Evolutionary conservation across 208 protist genomes (phyloP).

Genomic region (Tetramitus jugosus): DNA sequence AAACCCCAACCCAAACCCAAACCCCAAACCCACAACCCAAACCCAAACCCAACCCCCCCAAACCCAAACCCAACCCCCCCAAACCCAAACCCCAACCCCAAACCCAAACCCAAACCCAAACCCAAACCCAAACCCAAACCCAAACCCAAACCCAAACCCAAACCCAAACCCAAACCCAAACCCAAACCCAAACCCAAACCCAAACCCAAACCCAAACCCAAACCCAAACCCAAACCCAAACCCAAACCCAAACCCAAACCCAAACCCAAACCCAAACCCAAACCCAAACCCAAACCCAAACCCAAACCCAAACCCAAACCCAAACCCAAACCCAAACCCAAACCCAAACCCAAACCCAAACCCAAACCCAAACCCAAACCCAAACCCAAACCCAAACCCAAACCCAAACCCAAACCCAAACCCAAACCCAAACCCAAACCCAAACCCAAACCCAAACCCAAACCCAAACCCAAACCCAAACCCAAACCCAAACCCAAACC

Average conservation of each 20-base stretch:
- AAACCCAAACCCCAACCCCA: constrained; percentile 14
- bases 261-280: constrained; percentile 4
- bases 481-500: constrained; percentile 3
- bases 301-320: constrained; percentile 3
- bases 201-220: constrained; percentile 4
- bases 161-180: constrained; percentile 1
- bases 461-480: constrained; percentile 1
- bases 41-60: too few relatives aligned
- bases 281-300: constrained; percentile 1
- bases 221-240: constrained; percentile 1
- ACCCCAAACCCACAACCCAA: too few relatives aligned
- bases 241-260: constrained; percentile 3
- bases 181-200: constrained; percentile 3
- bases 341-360: constrained; percentile 1
- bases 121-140: constrained; percentile 3
- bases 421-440: constrained; percentile 3
- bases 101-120: constrained; percentile 1
- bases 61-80: too few relatives aligned
- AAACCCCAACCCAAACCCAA: too few relatives aligned
- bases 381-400: constrained; percentile 4
- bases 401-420: constrained; percentile 1
- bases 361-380: constrained; percentile 3
- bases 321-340: constrained; percentile 4
- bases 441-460: constrained; percentile 4
- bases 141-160: constrained; percentile 4